phyloP scores from a whole-genome alignment of 1,284 basidiomycete species.

The Acaromyces ingoldii region DNA sequence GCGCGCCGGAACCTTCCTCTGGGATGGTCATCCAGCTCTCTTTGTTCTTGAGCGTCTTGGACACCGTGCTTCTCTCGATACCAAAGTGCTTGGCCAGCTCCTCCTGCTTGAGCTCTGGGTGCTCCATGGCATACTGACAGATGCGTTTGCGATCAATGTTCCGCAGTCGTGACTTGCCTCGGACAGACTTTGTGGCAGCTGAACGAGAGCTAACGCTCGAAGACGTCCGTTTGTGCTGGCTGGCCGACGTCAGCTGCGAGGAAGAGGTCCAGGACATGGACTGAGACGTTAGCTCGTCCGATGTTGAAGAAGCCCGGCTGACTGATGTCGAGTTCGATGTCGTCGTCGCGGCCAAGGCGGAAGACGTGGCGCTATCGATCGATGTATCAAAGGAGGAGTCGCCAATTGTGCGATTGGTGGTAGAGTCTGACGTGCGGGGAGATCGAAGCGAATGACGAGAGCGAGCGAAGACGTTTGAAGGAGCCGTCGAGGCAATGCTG shows the following conservation, averaged over 20 bases:
- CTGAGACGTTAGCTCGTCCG: conserved; percentile 4
- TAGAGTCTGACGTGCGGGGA: not conserved
- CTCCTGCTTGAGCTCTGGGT: conserved; percentile 59
- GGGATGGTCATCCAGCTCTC: conserved; percentile 69
- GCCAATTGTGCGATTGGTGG: not conserved
- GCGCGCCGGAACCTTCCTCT: conserved; percentile 20
- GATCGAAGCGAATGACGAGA: not conserved
- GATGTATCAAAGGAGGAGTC: conserved; percentile 4
- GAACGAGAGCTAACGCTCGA: not conserved
- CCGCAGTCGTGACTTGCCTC: conserved; percentile 1
- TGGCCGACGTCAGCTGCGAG: no score
- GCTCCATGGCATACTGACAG: conserved; percentile 53
- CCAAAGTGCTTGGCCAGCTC: conserved; percentile 65
- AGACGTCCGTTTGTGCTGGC: no score
- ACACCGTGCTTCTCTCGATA: conserved; percentile 86
- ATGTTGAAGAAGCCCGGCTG: conserved; percentile 3
- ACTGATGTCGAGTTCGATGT: not conserved
- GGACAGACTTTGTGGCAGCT: not conserved
- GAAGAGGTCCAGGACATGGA: no score
- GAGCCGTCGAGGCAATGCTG: not conserved
- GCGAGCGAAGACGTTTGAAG: no score
- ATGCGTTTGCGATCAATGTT: conserved; percentile 66
- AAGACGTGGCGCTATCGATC: conserved; percentile 2
- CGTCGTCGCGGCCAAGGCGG: not conserved
- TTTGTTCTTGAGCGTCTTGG: conserved; percentile 81